A percentile compares a stretch with the other conserved stretches of the same genome.
Conservation (phyloP, 2,329 filamentous ascomycete species). For the Diaporthe capsici region DNA sequence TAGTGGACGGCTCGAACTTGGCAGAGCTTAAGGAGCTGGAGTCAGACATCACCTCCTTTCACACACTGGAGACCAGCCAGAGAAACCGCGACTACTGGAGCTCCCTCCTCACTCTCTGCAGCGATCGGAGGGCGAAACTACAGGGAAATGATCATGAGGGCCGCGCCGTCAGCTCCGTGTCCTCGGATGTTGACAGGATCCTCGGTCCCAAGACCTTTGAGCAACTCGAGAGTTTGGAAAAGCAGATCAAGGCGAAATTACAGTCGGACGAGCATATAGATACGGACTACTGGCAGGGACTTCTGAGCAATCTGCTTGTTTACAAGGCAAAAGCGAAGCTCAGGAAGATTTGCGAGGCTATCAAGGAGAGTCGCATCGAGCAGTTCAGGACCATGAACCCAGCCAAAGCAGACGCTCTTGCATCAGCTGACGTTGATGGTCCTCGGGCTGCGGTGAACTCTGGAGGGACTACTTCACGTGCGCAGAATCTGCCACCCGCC, state of each 20-base stretch:
- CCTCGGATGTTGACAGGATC: slow-evolving; percentile 89
- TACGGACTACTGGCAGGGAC: slow-evolving; percentile 96
- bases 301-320: slow-evolving; percentile 85
- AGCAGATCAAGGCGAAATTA: slow-evolving; percentile 88
- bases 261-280: slow-evolving; percentile 93
- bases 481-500: slow-evolving; percentile 44
- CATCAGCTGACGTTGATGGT: slow-evolving; percentile 50
- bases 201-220: slow-evolving; percentile 87
- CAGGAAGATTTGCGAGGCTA: slow-evolving; percentile 81
- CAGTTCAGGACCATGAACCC: slow-evolving; percentile 77
- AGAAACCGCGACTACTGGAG: slow-evolving; percentile 93
- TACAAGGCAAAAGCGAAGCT: slow-evolving; percentile 95
- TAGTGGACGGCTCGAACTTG: slow-evolving; percentile 80
- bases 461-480: slow-evolving; percentile 44
- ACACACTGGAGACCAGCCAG: slow-evolving; percentile 82
- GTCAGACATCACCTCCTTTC: slow-evolving; percentile 84
- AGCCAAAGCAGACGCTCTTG: slow-evolving; percentile 70
- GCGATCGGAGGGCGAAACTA: slow-evolving; percentile 78
- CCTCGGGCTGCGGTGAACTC: slow-evolving; percentile 53
- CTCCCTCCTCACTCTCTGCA: slow-evolving; percentile 87
- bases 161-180: slow-evolving; percentile 84
- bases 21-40: slow-evolving; percentile 81
- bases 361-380: slow-evolving; percentile 78
- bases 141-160: slow-evolving; percentile 74
- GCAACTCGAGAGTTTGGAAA: slow-evolving; percentile 88